A percentile compares a stretch with the other conserved stretches of the same genome.
These are phyloP conservation scores for Termitomyces sp. DNA, from an alignment of 768 basidiomycete species.

Conservation along the genomic window DNA sequence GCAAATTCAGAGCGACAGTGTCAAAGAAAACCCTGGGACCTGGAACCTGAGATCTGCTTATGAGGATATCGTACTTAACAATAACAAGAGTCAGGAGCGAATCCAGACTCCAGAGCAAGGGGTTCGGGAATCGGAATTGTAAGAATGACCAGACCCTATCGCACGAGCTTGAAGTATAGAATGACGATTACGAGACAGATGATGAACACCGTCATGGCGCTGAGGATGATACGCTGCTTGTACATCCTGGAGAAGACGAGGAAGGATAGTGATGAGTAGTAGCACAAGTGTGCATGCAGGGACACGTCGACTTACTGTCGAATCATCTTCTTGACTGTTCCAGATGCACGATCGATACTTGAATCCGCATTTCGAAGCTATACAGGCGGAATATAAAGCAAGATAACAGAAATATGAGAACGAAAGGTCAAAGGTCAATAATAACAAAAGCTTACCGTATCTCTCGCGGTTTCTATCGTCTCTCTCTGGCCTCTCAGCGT, in stretches of 20 bases:
- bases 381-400: too few relatives aligned
- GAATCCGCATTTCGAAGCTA: conserved; percentile 81
- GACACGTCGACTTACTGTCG: conserved; percentile 68
- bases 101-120: too few relatives aligned
- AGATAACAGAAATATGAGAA: not conserved
- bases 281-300: not conserved
- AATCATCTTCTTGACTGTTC: conserved; percentile 92
- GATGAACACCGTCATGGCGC: conserved; percentile 74
- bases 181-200: conserved; percentile 72
- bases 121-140: too few relatives aligned
- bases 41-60: too few relatives aligned
- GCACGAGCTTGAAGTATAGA: conserved; percentile 57
- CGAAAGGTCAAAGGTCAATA: too few relatives aligned
- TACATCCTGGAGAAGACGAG: conserved; percentile 83
- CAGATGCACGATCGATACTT: conserved; percentile 83
- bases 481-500: conserved; percentile 82
- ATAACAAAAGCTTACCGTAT: conserved; percentile 54
- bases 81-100: too few relatives aligned
- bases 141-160: not conserved
- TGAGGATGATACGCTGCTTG: conserved; percentile 81
- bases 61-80: too few relatives aligned
- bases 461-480: conserved; percentile 85
- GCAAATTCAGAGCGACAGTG: too few relatives aligned
- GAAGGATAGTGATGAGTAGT: not conserved
- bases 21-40: too few relatives aligned